Percentiles rank a stretch among this genome's conserved stretches.
phyloP scores from a whole-genome alignment of 2,329 filamentous ascomycete genomes.

The Hortaea sp. region DNA sequence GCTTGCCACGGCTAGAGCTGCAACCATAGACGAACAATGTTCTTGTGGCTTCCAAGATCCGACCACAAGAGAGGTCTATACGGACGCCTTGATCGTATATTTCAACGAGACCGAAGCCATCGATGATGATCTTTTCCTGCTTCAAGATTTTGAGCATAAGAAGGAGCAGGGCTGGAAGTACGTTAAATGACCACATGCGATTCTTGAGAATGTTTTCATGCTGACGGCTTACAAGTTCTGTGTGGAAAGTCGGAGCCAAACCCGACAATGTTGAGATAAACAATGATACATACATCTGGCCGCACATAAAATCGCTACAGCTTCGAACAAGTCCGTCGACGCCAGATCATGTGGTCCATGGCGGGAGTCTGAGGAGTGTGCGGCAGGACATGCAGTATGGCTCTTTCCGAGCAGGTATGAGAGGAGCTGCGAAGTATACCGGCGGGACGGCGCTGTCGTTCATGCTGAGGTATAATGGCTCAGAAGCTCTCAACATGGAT shows the following conservation, averaged over 20 bases:
- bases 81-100: slow-evolving; percentile 38
- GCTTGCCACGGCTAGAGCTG: not conserved
- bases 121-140: slow-evolving; percentile 23
- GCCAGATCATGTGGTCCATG: slow-evolving; percentile 30
- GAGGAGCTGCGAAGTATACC: not conserved
- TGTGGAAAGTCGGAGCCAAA: slow-evolving; percentile 31
- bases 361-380: slow-evolving; percentile 29
- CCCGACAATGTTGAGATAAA: slow-evolving; percentile 25
- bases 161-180: slow-evolving; percentile 36
- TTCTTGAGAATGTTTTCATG: too few relatives aligned
- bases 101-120: slow-evolving; percentile 34
- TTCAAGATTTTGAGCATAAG: slow-evolving; percentile 30
- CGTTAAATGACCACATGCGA: not conserved
- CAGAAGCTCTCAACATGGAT: slow-evolving; percentile 30
- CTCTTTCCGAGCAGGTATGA: slow-evolving; percentile 32
- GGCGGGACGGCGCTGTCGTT: slow-evolving; percentile 34
- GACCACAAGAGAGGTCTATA: slow-evolving; percentile 28
- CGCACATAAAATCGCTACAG: slow-evolving; percentile 3
- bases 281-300: slow-evolving; percentile 4
- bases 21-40: slow-evolving; percentile 19
- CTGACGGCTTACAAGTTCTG: slow-evolving; percentile 8
- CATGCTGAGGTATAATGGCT: slow-evolving; percentile 33
- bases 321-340: slow-evolving; percentile 5
- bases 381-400: slow-evolving; percentile 38
- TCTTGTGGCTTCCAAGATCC: slow-evolving; percentile 35